Evolutionary conservation across 306 rosid species (phyloP), one percentile per base, ranked within the genome.

Genomic region (Gynostemma pentaphyllum): DNA sequence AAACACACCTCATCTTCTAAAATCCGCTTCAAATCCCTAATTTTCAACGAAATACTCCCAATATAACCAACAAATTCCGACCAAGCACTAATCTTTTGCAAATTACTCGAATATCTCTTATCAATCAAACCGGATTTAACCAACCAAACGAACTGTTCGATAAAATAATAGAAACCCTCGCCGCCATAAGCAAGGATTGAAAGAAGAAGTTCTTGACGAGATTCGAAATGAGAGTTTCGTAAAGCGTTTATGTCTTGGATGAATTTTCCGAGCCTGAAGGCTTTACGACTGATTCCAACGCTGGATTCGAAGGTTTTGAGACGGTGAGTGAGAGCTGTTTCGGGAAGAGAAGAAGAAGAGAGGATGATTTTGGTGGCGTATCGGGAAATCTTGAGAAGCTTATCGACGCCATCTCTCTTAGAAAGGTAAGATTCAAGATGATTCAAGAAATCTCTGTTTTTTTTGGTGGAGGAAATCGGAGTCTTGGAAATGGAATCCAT

Each of bases 401-500:
- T 88, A 83, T 91, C 98, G 2, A 91, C 95, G 73, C 96, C 98
- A 68, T 91, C 98, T 27, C 96, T 77, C 64, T 87, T 91, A 0
- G 98, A 83, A 39, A 91, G 96, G 62, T 88, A 88, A 9, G 79
- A 68, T 80, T 88, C 98, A 15, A 85, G 78, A 59, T 83, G 96
- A 64, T 64, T 77, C 62, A 85, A 34, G 42, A 91, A 74, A 37
- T 91, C 96, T 77, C 81, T 70, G 3, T 71, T 51, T 2, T 85
- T 80, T 4, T 71, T 59, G 15, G 67, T 41, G 2, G 73, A 37
- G 15, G 30, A 62, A 14, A 26, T 65, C 4, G 42, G 73, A 56
- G 23, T 34, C 64, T 70, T 59, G 5, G 64, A 66, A 37, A 67
- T 59, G 5, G 64, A 66, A 37, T 45, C 47, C 65, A 59, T 59